Conservation (phyloP, 2,329 filamentous ascomycete species). For the Botrytis squamosa region DNA sequence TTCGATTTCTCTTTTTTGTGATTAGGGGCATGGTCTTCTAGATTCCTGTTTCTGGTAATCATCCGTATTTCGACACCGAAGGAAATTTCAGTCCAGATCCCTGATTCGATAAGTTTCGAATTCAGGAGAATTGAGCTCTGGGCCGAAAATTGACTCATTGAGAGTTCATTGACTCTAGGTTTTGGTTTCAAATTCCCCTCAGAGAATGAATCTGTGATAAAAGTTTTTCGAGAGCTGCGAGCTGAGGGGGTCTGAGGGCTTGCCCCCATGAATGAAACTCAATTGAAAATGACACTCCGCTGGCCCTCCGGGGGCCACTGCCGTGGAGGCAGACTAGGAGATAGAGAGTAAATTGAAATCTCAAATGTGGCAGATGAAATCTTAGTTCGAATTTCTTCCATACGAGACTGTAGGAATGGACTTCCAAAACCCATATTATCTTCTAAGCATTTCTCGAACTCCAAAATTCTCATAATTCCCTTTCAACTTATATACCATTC, state of each 20-base stretch:
- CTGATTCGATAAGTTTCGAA: too few species aligned
- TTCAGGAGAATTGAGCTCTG: not conserved
- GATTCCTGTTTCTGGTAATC: not conserved
- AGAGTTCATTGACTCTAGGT: not conserved
- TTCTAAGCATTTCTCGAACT: not conserved
- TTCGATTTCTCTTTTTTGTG: not conserved
- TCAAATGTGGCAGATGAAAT: not conserved
- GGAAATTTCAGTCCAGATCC: not conserved
- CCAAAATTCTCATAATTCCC: not conserved
- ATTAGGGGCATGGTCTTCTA: not conserved
- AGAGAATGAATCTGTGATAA: too few species aligned
- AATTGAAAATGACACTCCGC: not conserved
- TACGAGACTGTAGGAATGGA: not conserved
- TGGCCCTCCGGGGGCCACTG: not conserved
- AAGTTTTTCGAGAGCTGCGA: not conserved
- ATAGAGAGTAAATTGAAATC: too few species aligned
- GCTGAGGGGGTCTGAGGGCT: not conserved
- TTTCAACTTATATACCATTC: fast-evolving
- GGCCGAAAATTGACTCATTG: too few species aligned
- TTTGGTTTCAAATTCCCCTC: too few species aligned
- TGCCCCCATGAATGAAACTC: not conserved
- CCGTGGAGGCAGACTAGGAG: not conserved
- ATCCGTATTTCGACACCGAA: not conserved
- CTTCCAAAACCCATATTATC: not conserved
- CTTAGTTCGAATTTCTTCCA: not conserved